Evolutionary conservation across 805 yeast genomes (phyloP).

Genomic region (Candida sanyiensis): DNA sequence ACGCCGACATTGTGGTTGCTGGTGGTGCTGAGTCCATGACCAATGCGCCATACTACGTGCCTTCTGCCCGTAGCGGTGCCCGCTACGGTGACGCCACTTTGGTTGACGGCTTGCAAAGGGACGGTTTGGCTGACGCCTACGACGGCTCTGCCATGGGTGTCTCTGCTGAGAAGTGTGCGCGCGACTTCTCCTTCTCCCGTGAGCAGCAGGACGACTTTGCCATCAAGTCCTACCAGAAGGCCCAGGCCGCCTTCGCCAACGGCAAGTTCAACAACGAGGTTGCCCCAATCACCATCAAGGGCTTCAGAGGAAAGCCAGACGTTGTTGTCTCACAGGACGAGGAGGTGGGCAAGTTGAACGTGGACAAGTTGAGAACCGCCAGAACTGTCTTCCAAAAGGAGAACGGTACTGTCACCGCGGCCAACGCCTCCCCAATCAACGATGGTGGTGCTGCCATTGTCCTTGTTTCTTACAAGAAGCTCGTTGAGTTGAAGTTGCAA

Average conservation of each 20-base stretch:
- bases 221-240: constrained; percentile 76
- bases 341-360: constrained; percentile 74
- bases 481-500: constrained; percentile 77
- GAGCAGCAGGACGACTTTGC: constrained; percentile 90
- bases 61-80: constrained; percentile 80
- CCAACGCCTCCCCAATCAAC: constrained; percentile 92
- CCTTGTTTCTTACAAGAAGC: constrained; percentile 77
- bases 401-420: constrained; percentile 94
- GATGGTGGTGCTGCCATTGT: constrained; percentile 98
- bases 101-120: constrained; percentile 87
- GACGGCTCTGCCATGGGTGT: constrained; percentile 90
- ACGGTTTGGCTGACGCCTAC: constrained; percentile 92
- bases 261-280: constrained; percentile 84
- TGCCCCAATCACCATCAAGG: constrained; percentile 83
- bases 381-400: constrained; percentile 94
- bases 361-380: constrained; percentile 69
- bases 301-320: constrained; percentile 87
- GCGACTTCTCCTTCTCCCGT: constrained; percentile 69
- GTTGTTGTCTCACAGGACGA: constrained; percentile 70
- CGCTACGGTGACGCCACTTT: constrained; percentile 78
- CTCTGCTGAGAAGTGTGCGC: constrained; percentile 95
- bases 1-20: constrained; percentile 87
- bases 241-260: constrained; percentile 68
- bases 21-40: constrained; percentile 99
- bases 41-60: constrained; percentile 88